Conservation (phyloP, 2,329 filamentous ascomycete genomes). For the Epicoccum sorghinum region DNA sequence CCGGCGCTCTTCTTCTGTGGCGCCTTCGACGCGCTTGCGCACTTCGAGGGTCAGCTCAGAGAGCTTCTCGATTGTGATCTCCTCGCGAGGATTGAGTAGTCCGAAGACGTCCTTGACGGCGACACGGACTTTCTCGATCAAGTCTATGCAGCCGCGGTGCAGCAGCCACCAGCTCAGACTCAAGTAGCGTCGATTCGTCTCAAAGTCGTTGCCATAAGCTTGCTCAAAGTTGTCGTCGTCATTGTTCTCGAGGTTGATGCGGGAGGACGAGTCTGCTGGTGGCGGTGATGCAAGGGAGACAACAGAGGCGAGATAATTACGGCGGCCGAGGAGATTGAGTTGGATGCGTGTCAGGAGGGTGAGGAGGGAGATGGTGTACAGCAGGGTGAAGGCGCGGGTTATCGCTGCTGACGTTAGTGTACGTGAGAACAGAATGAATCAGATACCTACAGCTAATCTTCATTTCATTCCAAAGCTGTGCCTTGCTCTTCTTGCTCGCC, state of each 20-base stretch:
- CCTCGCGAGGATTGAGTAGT: conserved; percentile 84
- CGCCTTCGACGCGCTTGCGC: conserved; percentile 82
- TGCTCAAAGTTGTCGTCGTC: conserved; percentile 86
- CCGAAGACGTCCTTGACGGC: conserved; percentile 91
- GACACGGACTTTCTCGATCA: conserved; percentile 80
- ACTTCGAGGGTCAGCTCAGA: conserved; percentile 82
- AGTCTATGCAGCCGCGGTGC: conserved; percentile 83
- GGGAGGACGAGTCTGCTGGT: conserved; percentile 68
- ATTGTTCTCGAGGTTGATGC: conserved; percentile 89
- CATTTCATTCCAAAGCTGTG: conserved; percentile 95
- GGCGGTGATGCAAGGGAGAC: conserved; percentile 80
- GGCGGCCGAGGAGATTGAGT: conserved; percentile 91
- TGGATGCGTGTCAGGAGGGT: conserved; percentile 93
- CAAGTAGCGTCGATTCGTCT: conserved; percentile 92
- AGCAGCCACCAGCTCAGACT: conserved; percentile 99
- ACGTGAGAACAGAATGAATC: neutral
- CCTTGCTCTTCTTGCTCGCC: conserved; percentile 77
- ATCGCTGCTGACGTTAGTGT: conserved; percentile 65
- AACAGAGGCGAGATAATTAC: conserved; percentile 95
- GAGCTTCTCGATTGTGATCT: conserved; percentile 80
- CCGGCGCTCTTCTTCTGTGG: conserved; percentile 67
- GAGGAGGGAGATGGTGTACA: conserved; percentile 89
- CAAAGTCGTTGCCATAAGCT: conserved; percentile 89
- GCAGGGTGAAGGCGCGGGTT: conserved; percentile 85
- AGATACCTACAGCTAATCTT: conserved; percentile 82